Evolutionary conservation across 2,329 filamentous ascomycete species (phyloP), one percentile per base, ranked within the genome.

Genomic region (Aureobasidium sp.): DNA sequence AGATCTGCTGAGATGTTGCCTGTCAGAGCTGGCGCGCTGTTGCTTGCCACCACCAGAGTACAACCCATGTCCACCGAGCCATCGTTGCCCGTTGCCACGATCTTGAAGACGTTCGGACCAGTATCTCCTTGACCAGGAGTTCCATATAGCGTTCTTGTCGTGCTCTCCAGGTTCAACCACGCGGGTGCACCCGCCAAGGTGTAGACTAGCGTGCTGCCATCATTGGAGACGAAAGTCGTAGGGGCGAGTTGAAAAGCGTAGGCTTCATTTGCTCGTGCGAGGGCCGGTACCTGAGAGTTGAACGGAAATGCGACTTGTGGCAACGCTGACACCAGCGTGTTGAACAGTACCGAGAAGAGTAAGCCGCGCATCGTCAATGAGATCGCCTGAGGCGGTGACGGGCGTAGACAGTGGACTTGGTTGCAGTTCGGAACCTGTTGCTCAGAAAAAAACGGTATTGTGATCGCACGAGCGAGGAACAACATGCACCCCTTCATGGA

Each of bases 201-300:
- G 72, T 95, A 96, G 6, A 81, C 82, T 56, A 91, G 81, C 45
- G 78, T 70, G 12, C 72, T 70, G 37, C 76, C 75, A 39, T 76
- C 75, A 45, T 76, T 73, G 17, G 88, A 87, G 15, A 80, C 78
- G 74, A 96, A 96, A 0, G 91, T 96, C 42, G 86, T 85, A 17
- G 80, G 74, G 11, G 89, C 87, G 69, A 96, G 89, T 34, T 83
- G 79, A 70, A 92, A 91, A 11, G 79, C 82, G 73, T 90, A 94
- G 2, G 80, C 79, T 68, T 87, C 71, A 44, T 82, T 83, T 63
- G 89, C 79, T 66, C 88, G 83, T 22, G 90, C 91, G 59, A 92
- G 87, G 3, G 88, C 87, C 36, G 91, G 91, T 0, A 95, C 82
- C 73, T 96, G 91, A 2, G 89, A 86, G 74, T 94, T 95, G 73